phyloP scores from a whole-genome alignment of 768 basidiomycete genomes.

The Sporobolomyces roseus region DNA sequence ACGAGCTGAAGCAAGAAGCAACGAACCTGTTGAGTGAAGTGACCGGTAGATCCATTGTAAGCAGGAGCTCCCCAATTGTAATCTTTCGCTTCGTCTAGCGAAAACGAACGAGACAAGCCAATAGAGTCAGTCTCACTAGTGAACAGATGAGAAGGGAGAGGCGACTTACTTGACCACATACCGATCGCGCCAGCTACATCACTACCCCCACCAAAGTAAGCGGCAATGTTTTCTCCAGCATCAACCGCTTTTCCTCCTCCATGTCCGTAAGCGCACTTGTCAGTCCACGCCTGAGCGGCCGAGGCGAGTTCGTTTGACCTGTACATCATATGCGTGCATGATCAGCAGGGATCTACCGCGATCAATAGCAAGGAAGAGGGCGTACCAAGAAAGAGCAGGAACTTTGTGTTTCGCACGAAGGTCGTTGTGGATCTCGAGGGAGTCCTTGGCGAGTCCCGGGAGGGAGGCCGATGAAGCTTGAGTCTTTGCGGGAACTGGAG shows the following conservation, averaged over 20 bases:
- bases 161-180: constrained; percentile 7
- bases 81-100: constrained; percentile 37
- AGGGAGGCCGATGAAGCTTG: neutral
- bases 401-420: constrained; percentile 43
- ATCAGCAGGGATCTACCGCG: neutral
- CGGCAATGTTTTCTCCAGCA: constrained; percentile 44
- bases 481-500: neutral
- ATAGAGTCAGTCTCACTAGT: neutral
- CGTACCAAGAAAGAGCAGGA: constrained; percentile 43
- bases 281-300: constrained; percentile 43
- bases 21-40: constrained; percentile 42
- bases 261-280: constrained; percentile 43
- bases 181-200: constrained; percentile 1
- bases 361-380: too few species aligned
- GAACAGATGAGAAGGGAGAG: neutral
- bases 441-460: constrained; percentile 1
- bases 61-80: constrained; percentile 44
- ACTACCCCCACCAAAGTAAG: neutral
- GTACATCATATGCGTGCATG: too few species aligned
- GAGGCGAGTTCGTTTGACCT: constrained; percentile 42
- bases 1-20: too few species aligned
- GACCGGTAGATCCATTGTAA: constrained; percentile 35
- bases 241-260: constrained; percentile 5
- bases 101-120: neutral
- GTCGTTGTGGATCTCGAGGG: constrained; percentile 40